Evolutionary conservation across 2,329 filamentous ascomycete genomes (phyloP).

Genomic region (Didymella keratinophila): DNA sequence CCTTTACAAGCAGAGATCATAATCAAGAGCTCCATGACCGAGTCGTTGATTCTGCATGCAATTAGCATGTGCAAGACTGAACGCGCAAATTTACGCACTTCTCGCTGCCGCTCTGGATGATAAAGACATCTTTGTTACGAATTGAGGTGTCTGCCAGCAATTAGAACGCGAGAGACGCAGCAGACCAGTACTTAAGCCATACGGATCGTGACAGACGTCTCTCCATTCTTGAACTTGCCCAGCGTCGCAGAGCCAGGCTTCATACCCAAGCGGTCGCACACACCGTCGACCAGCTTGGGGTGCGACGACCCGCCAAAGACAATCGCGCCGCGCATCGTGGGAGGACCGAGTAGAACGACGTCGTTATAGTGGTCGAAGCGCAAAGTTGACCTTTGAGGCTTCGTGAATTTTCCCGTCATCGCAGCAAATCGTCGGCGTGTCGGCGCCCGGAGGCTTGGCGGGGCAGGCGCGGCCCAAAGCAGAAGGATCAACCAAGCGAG

Average conservation of each 20-base stretch:
- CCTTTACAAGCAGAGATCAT: constrained; percentile 99
- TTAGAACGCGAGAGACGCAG: constrained; percentile 26
- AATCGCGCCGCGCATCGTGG: constrained; percentile 69
- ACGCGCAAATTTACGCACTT: constrained; percentile 58
- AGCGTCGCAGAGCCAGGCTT: constrained; percentile 67
- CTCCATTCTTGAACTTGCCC: constrained; percentile 73
- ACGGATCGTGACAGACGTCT: constrained; percentile 74
- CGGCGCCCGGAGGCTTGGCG: constrained; percentile 16
- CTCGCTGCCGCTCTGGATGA: constrained; percentile 94
- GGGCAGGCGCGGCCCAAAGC: constrained; percentile 8
- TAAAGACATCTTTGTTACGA: constrained; percentile 98
- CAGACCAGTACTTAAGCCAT: constrained; percentile 27
- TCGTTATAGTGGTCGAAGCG: constrained; percentile 40
- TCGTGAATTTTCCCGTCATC: constrained; percentile 39
- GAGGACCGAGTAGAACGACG: constrained; percentile 44
- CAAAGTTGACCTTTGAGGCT: constrained; percentile 26
- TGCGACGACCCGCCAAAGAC: constrained; percentile 74
- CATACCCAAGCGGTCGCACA: constrained; percentile 71
- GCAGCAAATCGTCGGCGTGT: constrained; percentile 22
- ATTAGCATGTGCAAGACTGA: constrained; percentile 31
- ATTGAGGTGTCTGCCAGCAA: constrained; percentile 67
- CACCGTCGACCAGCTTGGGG: constrained; percentile 68
- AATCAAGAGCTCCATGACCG: constrained; percentile 98
- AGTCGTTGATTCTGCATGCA: constrained; percentile 81
- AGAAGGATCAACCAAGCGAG: constrained; percentile 10